Percentiles rank a stretch among this genome's conserved stretches.
These are phyloP conservation scores for Nothophoma quercina DNA, from an alignment of 2,329 filamentous ascomycete species.

Conservation along the genomic window DNA sequence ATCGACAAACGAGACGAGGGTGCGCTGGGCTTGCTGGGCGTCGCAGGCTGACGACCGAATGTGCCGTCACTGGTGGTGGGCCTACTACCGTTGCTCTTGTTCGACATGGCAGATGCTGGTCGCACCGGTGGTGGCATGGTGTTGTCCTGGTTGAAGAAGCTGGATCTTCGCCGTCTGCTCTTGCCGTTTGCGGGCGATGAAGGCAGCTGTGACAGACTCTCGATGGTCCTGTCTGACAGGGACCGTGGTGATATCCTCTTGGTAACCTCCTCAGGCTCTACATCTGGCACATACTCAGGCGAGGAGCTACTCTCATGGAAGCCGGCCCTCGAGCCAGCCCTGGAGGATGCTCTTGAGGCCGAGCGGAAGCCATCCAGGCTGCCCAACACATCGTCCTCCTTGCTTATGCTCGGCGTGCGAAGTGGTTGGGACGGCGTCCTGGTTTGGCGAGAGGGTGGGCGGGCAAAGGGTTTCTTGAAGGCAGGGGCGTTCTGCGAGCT, in stretches of 20 bases:
- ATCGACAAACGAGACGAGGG: conserved; percentile 38
- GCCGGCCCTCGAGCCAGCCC: conserved; percentile 42
- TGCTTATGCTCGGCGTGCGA: conserved; percentile 16
- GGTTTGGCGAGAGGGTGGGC: conserved; percentile 45
- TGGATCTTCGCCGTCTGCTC: conserved; percentile 70
- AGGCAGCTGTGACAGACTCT: conserved; percentile 80
- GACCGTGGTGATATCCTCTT: conserved; percentile 61
- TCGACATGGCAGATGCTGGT: conserved; percentile 67
- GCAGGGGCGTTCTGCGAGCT: conserved; percentile 33
- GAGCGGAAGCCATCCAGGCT: conserved; percentile 54
- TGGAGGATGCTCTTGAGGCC: conserved; percentile 52
- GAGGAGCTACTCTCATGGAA: conserved; percentile 37
- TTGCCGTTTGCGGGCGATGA: conserved; percentile 69
- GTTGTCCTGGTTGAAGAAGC: conserved; percentile 74
- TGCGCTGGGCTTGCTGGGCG: conserved; percentile 35
- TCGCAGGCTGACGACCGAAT: conserved; percentile 36
- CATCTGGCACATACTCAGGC: conserved; percentile 32
- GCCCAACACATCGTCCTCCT: conserved; percentile 51
- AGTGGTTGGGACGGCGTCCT: conserved; percentile 27
- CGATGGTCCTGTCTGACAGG: conserved; percentile 83
- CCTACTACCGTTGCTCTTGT: conserved; percentile 61
- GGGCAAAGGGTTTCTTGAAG: conserved; percentile 49
- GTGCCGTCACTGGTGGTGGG: conserved; percentile 55
- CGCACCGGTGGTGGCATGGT: conserved; percentile 68
- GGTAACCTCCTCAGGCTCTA: conserved; percentile 20